Conservation (phyloP, 805 yeast genomes). For the Metschnikowia lunata region DNA sequence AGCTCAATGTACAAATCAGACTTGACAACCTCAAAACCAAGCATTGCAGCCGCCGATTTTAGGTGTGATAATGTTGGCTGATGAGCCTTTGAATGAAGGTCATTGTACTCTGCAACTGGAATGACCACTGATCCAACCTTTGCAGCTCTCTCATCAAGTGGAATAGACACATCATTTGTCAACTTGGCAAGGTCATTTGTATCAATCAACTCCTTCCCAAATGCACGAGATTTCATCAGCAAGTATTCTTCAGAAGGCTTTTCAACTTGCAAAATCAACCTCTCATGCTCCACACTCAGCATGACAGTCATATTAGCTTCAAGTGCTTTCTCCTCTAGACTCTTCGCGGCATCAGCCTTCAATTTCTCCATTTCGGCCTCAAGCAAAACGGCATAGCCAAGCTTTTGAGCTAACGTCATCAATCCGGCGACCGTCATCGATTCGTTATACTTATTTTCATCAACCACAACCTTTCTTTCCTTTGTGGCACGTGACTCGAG, state of each 20-base stretch:
- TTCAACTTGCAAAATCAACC: background rate
- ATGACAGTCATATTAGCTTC: constrained; percentile 8
- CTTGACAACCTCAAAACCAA: constrained; percentile 6
- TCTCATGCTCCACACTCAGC: constrained; percentile 6
- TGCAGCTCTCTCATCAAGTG: constrained; percentile 17
- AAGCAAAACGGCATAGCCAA: constrained; percentile 4
- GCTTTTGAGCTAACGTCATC: constrained; percentile 6
- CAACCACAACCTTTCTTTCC: constrained; percentile 8
- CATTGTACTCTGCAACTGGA: constrained; percentile 12
- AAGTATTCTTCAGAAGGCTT: constrained; percentile 5
- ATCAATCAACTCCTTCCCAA: constrained; percentile 9
- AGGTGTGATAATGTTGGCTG: constrained; percentile 10
- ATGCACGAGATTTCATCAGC: constrained; percentile 4
- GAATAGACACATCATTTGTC: constrained; percentile 9
- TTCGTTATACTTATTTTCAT: constrained; percentile 1
- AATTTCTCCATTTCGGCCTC: constrained; percentile 6
- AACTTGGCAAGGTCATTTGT: constrained; percentile 12
- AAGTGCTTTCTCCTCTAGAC: constrained; percentile 10
- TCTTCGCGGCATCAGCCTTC: constrained; percentile 5
- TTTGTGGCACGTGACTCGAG: constrained; percentile 10
- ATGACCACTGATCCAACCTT: constrained; percentile 13
- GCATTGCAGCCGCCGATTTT: constrained; percentile 9
- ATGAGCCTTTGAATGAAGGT: constrained; percentile 7
- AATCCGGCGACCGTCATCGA: constrained; percentile 5
- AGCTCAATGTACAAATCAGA: constrained; percentile 5